These are phyloP conservation scores for Neoascochyta sp. DNA, from an alignment of 2,329 filamentous ascomycete genomes.

Conservation along the genomic window DNA sequence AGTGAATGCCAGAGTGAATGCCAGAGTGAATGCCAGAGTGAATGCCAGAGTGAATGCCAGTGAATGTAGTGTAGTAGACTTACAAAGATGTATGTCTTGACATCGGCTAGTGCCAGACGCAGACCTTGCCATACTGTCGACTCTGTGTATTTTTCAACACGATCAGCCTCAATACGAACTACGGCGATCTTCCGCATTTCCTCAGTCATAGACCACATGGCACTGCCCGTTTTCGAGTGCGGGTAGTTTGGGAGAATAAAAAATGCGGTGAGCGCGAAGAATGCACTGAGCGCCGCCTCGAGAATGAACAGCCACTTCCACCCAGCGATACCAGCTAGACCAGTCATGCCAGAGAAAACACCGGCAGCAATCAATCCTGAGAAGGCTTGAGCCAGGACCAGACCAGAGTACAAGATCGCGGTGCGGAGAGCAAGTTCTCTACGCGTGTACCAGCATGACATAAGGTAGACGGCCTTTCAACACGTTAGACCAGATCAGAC, in stretches of 20 bases:
- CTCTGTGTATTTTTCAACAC: conserved; percentile 5
- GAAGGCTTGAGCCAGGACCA: conserved; percentile 58
- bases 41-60: too few species aligned
- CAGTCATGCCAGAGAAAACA: conserved; percentile 30
- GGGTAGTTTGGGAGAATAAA: conserved; percentile 49
- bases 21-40: too few species aligned
- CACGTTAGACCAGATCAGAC: too few species aligned
- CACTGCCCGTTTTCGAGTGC: conserved; percentile 3
- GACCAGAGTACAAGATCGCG: conserved; percentile 45
- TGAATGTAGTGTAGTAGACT: too few species aligned
- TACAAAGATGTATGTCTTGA: conserved; percentile 8
- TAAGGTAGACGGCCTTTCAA: conserved; percentile 8
- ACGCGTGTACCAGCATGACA: conserved; percentile 11
- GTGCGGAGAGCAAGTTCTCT: conserved; percentile 8
- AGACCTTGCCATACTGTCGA: conserved; percentile 12
- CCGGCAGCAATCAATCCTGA: conserved; percentile 50
- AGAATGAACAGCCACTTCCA: conserved; percentile 22
- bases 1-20: too few species aligned
- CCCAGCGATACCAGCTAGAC: conserved; percentile 31
- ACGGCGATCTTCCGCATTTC: conserved; percentile 4
- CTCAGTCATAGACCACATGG: conserved; percentile 5
- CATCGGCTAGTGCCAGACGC: conserved; percentile 7
- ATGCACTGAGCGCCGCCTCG: conserved; percentile 8
- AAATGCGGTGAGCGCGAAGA: conserved; percentile 30
- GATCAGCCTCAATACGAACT: conserved; percentile 7